Evolutionary conservation across 768 basidiomycete genomes (phyloP), one percentile per base, ranked within the genome.

Genomic region (Roridomyces roridus): DNA sequence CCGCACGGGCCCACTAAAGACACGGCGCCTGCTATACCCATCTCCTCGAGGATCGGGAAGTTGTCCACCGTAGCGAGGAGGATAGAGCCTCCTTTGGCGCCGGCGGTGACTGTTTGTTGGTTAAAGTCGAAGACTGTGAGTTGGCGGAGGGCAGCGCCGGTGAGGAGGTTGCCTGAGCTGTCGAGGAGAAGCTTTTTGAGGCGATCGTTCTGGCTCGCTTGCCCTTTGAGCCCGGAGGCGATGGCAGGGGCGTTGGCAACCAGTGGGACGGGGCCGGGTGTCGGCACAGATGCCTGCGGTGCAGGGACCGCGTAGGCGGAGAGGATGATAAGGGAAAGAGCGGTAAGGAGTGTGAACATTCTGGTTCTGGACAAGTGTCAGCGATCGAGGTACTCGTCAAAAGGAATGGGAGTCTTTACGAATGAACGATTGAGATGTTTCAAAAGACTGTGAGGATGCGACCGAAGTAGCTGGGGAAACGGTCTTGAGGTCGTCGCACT

Each of bases 131-230:
- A 40, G 10, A 40, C 39, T 3, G 39, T 40, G 21, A 40, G 39
- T n/a, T 40, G 18, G 39, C 39, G 39, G 39, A 40, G 39, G 3
- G 39, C 39, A 5, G 2, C 39, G 39, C 39, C 55, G 28, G 55
- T 56, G 46, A 56, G 55, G 4, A 50, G 55, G 8, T 51, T 50
- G 15, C 55, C 55, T 10, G 31, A 34, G 48, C 39, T 41, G 59
- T 70, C 64, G 21, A 64, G 60, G 5, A 75, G 68, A 31, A 74
- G 50, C 11, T 66, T 62, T 28, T 56, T 50, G 6, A 56, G 24
- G 24, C 55, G 55, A 47, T 51, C 55, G 34, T 26, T 42, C 26
- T 49, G 39, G 12, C 39, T 58, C 26, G 46, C 47, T 18, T 40
- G 39, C 11, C 3, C 20, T 10, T 18, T 40, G 39, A 40, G 39